phyloP scores from a whole-genome alignment of 2,329 filamentous ascomycete species.

The Xylariaceae sp. region DNA sequence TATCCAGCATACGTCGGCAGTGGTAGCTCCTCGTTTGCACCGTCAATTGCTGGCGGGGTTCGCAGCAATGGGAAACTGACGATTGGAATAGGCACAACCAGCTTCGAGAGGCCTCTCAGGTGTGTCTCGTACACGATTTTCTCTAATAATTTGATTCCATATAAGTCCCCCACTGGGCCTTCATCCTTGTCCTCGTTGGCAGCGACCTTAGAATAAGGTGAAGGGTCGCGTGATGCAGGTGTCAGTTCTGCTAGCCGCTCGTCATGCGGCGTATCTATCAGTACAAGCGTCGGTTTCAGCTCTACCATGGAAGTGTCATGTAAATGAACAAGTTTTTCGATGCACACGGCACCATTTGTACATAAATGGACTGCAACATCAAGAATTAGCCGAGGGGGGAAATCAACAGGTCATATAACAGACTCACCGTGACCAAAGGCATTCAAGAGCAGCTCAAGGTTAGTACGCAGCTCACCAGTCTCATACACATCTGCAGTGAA shows the following conservation, averaged over 20 bases:
- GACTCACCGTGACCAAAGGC: conserved; percentile 61
- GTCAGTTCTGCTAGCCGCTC: conserved; percentile 49
- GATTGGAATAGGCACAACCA: conserved; percentile 62
- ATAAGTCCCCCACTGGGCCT: conserved; percentile 54
- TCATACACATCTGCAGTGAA: conserved; percentile 39
- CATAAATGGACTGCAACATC: conserved; percentile 57
- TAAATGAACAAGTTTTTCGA: conserved; percentile 58
- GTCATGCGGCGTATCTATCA: conserved; percentile 62
- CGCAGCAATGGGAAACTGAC: conserved; percentile 48
- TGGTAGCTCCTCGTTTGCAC: conserved; percentile 35
- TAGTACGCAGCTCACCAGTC: conserved; percentile 48
- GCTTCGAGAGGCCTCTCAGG: conserved; percentile 59
- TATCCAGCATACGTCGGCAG: conserved; percentile 34
- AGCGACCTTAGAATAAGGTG: conserved; percentile 49
- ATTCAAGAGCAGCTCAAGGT: conserved; percentile 57
- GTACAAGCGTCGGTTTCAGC: conserved; percentile 61
- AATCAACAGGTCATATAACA: not conserved
- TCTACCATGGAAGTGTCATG: conserved; percentile 59
- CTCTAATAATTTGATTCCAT: conserved; percentile 61
- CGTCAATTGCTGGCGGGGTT: conserved; percentile 40
- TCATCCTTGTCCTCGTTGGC: conserved; percentile 48
- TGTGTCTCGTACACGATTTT: conserved; percentile 64
- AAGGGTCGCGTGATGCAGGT: conserved; percentile 49
- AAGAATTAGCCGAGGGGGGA: conserved; percentile 12
- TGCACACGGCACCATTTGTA: conserved; percentile 57